phyloP scores from a whole-genome alignment of 2,329 filamentous ascomycete species.

The Pseudogymnoascus pannorum region DNA sequence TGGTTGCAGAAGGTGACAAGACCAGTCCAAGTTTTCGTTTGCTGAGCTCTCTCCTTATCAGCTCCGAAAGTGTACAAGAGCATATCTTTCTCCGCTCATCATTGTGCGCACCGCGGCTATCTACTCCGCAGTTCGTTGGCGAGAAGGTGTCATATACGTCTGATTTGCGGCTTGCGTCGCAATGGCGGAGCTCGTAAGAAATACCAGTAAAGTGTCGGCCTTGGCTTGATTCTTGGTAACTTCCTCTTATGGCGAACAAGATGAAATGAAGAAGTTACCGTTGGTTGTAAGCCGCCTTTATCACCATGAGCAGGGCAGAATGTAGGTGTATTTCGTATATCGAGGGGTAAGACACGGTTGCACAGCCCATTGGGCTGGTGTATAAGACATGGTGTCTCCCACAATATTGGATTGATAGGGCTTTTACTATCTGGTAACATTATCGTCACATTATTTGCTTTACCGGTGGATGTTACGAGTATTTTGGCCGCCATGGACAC shows the following conservation, averaged over 20 bases:
- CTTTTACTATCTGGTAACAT: background rate
- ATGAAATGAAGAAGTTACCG: conserved; percentile 1
- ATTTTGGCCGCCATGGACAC: conserved; percentile 11
- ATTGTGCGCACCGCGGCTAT: background rate
- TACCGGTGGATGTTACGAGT: background rate
- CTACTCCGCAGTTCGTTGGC: background rate
- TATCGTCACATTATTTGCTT: background rate
- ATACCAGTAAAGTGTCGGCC: background rate
- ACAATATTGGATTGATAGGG: background rate
- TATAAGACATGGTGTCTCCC: background rate
- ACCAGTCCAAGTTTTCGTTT: background rate
- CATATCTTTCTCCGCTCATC: background rate
- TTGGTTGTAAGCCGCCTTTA: background rate
- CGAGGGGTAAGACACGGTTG: background rate
- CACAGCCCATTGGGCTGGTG: background rate
- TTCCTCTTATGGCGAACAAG: background rate
- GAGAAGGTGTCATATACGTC: background rate
- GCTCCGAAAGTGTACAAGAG: background rate
- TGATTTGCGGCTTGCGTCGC: conserved; percentile 6
- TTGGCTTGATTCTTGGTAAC: conserved; percentile 1
- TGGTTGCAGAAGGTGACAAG: conserved; percentile 5
- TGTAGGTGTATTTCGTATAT: background rate
- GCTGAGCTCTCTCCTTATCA: background rate
- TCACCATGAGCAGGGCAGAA: background rate
- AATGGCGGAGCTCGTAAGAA: background rate